Base-by-base conservation (phyloP, 768 basidiomycete species). In the Melanogaster broomeanus region DNA sequence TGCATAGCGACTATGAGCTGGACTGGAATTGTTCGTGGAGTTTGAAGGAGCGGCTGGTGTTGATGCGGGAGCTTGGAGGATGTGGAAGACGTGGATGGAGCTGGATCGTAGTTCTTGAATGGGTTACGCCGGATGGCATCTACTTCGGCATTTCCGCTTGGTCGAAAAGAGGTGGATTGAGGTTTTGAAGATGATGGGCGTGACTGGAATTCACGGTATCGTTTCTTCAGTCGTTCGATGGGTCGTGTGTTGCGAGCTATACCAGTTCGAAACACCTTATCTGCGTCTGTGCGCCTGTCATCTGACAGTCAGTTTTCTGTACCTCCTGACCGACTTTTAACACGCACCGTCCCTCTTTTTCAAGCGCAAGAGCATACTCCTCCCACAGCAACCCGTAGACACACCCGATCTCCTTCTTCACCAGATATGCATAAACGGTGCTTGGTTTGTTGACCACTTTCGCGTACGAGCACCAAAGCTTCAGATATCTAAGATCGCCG, bases 381-480 rank as follows among this genome's bases (percentile, higher is more conserved):
- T 96, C 93, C 62, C 97, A 99, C 42, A 97, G 72, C 40, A 87
- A 72, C 2, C 90, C 83, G 66, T 88, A 90, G 2, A 80, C 78
- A 24, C 80, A 85, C 10, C 90, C 93, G 62, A 94, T 86, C 38
- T 84, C 85, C 53, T 79, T 84, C 48, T 82, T 81, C 58, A 90
- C 70, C 46, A 94, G 70, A 68, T 84, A 86, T 24, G 82, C 80
- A 71, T 91, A 98, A 30, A 85, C 80, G 31, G 79, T 79, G 16
- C 79, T 76, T 4, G 86, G 75, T 60, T 82, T 80, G 60, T 93
- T 87, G 48, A 92, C 82, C 61, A 88, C 81, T 48, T 82, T 82
- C 10, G 94, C 88, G 66, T 96, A 94, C 43, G 88, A 77, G 19
- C 86, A 81, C 97, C 97, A 99, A 18, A 98, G 69, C 66, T 93